Evolutionary conservation across 2,329 filamentous ascomycete genomes (phyloP).

Genomic region (Ciborinia camelliae): DNA sequence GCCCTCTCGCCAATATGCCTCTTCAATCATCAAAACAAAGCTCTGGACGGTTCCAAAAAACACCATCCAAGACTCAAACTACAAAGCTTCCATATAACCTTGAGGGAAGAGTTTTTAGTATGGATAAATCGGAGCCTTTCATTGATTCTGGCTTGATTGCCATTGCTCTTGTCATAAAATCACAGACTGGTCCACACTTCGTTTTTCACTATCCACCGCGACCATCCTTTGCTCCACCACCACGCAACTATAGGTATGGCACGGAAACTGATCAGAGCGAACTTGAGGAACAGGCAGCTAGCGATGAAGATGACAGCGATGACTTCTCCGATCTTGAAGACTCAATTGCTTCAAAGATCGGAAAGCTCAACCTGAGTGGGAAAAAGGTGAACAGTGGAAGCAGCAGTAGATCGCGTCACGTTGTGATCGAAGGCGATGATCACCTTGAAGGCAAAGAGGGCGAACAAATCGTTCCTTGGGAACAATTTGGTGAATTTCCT

Average conservation of each 20-base stretch:
- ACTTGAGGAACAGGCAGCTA: conserved; percentile 17
- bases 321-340: conserved; percentile 50
- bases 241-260: conserved; percentile 31
- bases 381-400: conserved; percentile 5
- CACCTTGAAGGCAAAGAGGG: conserved; percentile 55
- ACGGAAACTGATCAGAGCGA: conserved; percentile 37
- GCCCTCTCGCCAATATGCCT: background rate
- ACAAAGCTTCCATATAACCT: background rate
- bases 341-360: conserved; percentile 20
- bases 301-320: conserved; percentile 36
- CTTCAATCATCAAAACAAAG: background rate
- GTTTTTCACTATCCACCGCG: conserved; percentile 83
- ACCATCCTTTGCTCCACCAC: conserved; percentile 41
- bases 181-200: conserved; percentile 74
- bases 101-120: conserved; percentile 1
- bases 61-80: background rate
- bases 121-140: conserved; percentile 15
- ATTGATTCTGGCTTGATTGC: conserved; percentile 49
- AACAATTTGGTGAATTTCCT: conserved; percentile 69
- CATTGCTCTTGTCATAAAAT: conserved; percentile 44
- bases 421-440: conserved; percentile 31
- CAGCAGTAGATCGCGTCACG: conserved; percentile 26
- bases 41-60: background rate
- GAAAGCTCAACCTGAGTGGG: conserved; percentile 25
- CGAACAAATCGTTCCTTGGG: conserved; percentile 62